Conservation (phyloP, 805 yeast species). For the Metschnikowia santaceciliae region DNA sequence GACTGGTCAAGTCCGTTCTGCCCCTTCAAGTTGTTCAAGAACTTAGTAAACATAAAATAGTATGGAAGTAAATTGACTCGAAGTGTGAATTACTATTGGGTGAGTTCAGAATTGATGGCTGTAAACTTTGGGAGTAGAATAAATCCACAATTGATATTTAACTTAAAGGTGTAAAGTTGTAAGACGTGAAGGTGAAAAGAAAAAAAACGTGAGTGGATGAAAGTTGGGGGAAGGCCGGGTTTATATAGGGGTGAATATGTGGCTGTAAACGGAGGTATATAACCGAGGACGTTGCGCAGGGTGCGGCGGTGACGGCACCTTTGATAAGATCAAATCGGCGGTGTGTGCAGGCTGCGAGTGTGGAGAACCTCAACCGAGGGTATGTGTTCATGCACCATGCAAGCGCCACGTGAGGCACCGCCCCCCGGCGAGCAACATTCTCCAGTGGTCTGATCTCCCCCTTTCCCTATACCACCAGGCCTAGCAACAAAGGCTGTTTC, state of each 20-base stretch:
- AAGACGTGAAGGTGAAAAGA: not conserved
- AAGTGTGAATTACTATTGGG: not conserved
- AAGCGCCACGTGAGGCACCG: not conserved
- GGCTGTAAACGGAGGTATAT: constrained; percentile 4
- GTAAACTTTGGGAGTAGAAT: too few species aligned
- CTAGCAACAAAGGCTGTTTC: not conserved
- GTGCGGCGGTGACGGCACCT: not conserved
- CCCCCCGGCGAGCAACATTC: not conserved
- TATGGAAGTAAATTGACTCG: not conserved
- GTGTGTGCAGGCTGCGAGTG: not conserved
- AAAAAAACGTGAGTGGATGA: not conserved
- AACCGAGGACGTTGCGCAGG: constrained; percentile 1
- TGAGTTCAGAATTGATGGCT: too few species aligned
- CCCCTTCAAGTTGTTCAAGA: constrained; percentile 13
- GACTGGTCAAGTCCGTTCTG: constrained; percentile 4
- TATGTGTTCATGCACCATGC: not conserved
- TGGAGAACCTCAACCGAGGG: constrained; percentile 2
- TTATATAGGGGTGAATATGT: constrained; percentile 5
- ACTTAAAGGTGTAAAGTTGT: too few species aligned
- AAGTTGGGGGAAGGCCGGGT: not conserved
- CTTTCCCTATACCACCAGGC: not conserved
- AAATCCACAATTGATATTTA: too few species aligned
- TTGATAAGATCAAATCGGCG: not conserved
- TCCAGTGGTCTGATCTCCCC: not conserved
- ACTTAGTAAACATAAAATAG: constrained; percentile 13